Percentiles rank a stretch among this genome's conserved stretches.
Evolutionary conservation across 2,329 filamentous ascomycete species (phyloP).

Genomic region (Huntiella omanensis): DNA sequence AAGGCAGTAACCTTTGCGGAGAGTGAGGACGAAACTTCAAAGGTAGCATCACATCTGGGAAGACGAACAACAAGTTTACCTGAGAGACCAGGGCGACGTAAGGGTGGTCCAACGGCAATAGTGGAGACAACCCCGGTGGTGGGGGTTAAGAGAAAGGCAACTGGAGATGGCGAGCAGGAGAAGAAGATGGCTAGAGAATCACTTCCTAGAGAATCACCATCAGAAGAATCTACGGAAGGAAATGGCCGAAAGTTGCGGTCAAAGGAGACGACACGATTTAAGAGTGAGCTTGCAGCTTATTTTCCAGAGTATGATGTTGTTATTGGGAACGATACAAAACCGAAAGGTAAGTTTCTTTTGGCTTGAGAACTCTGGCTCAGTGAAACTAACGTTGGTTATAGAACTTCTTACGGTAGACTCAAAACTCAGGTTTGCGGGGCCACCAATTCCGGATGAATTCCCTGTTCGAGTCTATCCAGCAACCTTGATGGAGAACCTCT

Average conservation of each 20-base stretch:
- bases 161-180: too few species aligned
- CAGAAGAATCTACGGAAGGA: not conserved
- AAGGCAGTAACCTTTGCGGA: too few species aligned
- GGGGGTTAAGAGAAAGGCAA: too few species aligned
- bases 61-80: too few species aligned
- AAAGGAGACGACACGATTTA: conserved; percentile 67
- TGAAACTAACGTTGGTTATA: not conserved
- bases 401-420: not conserved
- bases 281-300: conserved; percentile 79
- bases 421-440: not conserved
- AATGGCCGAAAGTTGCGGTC: conserved; percentile 67
- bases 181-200: too few species aligned
- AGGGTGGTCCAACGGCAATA: too few species aligned
- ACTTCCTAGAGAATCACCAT: too few species aligned
- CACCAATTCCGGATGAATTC: conserved; percentile 25
- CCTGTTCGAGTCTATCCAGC: too few species aligned
- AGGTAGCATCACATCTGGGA: too few species aligned
- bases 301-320: conserved; percentile 91
- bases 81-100: too few species aligned
- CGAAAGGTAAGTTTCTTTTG: conserved; percentile 38
- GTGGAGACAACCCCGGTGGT: too few species aligned
- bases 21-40: too few species aligned
- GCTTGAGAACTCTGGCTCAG: not conserved
- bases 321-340: conserved; percentile 71
- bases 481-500: conserved; percentile 10